phyloP scores from a whole-genome alignment of 768 basidiomycete genomes.

The Hysterangium stoloniferum region DNA sequence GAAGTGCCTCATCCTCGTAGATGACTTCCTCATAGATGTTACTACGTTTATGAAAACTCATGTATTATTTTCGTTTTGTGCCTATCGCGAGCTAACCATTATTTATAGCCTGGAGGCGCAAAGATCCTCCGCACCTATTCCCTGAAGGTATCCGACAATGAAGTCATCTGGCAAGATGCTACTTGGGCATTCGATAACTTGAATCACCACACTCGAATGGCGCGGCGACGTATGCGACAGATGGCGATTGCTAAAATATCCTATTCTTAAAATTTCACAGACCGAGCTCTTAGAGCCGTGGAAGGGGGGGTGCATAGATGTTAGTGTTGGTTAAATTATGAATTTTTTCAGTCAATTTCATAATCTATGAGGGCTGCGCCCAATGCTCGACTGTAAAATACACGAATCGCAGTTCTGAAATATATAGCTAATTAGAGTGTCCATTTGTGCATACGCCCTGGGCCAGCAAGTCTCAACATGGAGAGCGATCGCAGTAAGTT shows the following conservation, averaged over 20 bases:
- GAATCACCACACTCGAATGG: constrained; percentile 61
- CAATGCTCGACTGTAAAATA: no score
- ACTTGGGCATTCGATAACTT: constrained; percentile 62
- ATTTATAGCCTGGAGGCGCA: constrained; percentile 66
- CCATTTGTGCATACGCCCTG: no score
- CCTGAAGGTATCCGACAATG: constrained; percentile 17
- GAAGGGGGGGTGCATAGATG: no score
- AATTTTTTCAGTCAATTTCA: no score
- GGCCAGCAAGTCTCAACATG: no score
- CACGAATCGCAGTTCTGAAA: no score
- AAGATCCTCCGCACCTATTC: constrained; percentile 46
- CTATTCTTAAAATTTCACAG: no score
- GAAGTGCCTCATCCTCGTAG: constrained; percentile 46
- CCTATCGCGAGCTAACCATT: constrained; percentile 5
- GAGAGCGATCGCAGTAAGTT: no score
- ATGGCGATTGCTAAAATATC: constrained; percentile 47
- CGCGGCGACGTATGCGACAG: constrained; percentile 39
- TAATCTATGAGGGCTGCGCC: no score
- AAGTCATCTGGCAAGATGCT: constrained; percentile 34
- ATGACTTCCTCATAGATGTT: constrained; percentile 55
- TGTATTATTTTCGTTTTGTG: constrained; percentile 27
- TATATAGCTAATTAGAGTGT: no score
- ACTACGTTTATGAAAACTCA: constrained; percentile 57
- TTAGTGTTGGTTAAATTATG: no score
- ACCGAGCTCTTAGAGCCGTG: no score